Percentiles rank a stretch among this genome's conserved stretches.
phyloP scores from a whole-genome alignment of 2,329 filamentous ascomycete species.

The Monosporascus cannonballus region DNA sequence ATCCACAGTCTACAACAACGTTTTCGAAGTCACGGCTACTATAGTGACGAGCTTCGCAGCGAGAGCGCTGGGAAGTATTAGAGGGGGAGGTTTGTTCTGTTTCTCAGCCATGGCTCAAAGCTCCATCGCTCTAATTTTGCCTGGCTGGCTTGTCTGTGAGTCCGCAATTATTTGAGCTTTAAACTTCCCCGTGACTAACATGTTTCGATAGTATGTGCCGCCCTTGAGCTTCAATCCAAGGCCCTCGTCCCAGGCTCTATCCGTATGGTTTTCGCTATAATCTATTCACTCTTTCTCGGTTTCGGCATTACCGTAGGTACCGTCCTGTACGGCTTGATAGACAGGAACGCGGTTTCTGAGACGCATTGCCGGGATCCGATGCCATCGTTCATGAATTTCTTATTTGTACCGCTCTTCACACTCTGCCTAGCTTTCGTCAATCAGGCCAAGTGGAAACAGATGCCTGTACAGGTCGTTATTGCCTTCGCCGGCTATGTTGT shows the following conservation, averaged over 20 bases:
- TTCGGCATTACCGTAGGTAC: conserved; percentile 63
- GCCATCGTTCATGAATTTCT: conserved; percentile 45
- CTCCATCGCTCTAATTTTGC: conserved; percentile 69
- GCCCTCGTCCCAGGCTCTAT: conserved; percentile 65
- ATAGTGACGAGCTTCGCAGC: conserved; percentile 63
- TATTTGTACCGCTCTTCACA: conserved; percentile 65
- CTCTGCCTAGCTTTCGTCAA: conserved; percentile 70
- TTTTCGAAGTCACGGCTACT: conserved; percentile 48
- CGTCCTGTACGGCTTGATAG: conserved; percentile 44
- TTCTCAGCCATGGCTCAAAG: conserved; percentile 67
- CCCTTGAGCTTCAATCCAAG: conserved; percentile 61
- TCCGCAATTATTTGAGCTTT: neutral
- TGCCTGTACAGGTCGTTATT: conserved; percentile 70
- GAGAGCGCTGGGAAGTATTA: conserved; percentile 63
- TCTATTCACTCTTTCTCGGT: conserved; percentile 64
- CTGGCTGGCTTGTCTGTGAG: conserved; percentile 47
- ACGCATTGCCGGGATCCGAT: conserved; percentile 40
- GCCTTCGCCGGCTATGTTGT: conserved; percentile 68
- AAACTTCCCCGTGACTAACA: conserved; percentile 1
- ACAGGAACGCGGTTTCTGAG: conserved; percentile 34
- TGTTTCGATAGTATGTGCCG: conserved; percentile 38
- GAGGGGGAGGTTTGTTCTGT: conserved; percentile 54
- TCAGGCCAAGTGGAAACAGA: conserved; percentile 74
- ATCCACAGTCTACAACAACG: conserved; percentile 61
- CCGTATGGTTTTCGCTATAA: conserved; percentile 65